phyloP scores from a whole-genome alignment of 2,329 filamentous ascomycete genomes.

The Hypomyces rosellus region DNA sequence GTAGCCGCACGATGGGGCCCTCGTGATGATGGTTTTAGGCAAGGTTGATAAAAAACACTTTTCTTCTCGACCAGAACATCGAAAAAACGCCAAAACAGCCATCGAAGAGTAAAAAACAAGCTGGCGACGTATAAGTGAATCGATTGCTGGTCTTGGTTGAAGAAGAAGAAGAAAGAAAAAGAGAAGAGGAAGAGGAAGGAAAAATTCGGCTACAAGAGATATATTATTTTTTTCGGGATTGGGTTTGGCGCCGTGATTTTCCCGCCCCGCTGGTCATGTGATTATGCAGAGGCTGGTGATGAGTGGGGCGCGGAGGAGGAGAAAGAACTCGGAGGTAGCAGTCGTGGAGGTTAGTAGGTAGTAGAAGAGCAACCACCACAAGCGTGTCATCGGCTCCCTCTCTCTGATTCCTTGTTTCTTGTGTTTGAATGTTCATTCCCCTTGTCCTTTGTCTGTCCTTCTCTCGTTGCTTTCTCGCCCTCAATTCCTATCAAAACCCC shows the following conservation, averaged over 20 bases:
- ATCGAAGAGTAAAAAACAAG: conserved; percentile 22
- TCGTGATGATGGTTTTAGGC: conserved; percentile 65
- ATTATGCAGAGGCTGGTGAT: conserved; percentile 1
- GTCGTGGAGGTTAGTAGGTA: not conserved
- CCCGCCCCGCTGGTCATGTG: conserved; percentile 19
- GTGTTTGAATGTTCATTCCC: too few relatives aligned
- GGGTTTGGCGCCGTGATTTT: not conserved
- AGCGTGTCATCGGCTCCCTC: too few relatives aligned
- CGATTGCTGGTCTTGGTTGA: conserved; percentile 39
- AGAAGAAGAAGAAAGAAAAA: conserved; percentile 1
- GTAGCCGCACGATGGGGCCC: conserved; percentile 57
- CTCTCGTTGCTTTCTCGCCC: too few relatives aligned
- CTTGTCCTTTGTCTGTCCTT: too few relatives aligned
- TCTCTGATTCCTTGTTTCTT: too few relatives aligned
- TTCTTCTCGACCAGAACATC: conserved; percentile 53
- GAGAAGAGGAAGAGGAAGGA: not conserved
- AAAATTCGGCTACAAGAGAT: conserved; percentile 20
- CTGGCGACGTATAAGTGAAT: conserved; percentile 30
- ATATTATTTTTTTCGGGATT: conserved; percentile 5
- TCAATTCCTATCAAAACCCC: too few relatives aligned
- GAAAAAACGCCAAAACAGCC: conserved; percentile 41
- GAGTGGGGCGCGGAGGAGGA: not conserved
- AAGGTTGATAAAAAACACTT: conserved; percentile 39
- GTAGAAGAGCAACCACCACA: too few relatives aligned
- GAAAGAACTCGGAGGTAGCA: not conserved